Base-by-base conservation (phyloP, 768 basidiomycete species). In the Omphalotus guepiniiformis region DNA sequence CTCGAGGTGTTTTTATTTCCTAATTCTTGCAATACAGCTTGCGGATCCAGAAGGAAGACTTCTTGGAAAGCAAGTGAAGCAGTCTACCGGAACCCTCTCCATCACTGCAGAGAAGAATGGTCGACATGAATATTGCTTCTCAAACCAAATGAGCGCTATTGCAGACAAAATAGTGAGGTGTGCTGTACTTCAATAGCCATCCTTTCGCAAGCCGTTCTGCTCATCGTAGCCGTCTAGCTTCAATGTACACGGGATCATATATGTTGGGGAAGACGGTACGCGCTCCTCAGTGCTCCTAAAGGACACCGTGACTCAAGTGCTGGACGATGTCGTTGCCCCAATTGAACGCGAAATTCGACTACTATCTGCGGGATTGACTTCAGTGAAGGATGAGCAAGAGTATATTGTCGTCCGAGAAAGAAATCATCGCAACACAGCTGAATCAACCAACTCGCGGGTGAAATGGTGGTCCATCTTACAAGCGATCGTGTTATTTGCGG, bases 401-500 rank as follows among this genome's bases (percentile, higher is more conserved):
- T 99, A 99, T 67, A 93, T 99, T 53, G 88, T 95, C 26, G 84
- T 98, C 23, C 80, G 96, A 41, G 96, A 99, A 66, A 78, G 79
- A 50, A 85, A 85, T 34, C 96, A 99, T 65, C 76, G 96, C 46
- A 91, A 98, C 64, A 99, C 96, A 42, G 86, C 91, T 7, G 90
- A 89, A 73, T 95, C 80, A 1, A 91, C 90, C 16, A 98, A 98
- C 63, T 79, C 87, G 30, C 83, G 96, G 30, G 95, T 99, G 44
- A 98, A 97, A 70, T 98, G 93, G 93, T 99, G 96, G 96, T 94
- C 93, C 2, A 84, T 99, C 51, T 63, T 93, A 6, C 96, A 99
- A 65, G 77, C 88, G 3, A 61, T 89, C 32, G 87, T 98, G 18
- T 70, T 98, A 48, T 88, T 97, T 60, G 74, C 81, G 2, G 87